Conservation (phyloP, 2,329 filamentous ascomycete species). For the Penicillium frequentans region DNA sequence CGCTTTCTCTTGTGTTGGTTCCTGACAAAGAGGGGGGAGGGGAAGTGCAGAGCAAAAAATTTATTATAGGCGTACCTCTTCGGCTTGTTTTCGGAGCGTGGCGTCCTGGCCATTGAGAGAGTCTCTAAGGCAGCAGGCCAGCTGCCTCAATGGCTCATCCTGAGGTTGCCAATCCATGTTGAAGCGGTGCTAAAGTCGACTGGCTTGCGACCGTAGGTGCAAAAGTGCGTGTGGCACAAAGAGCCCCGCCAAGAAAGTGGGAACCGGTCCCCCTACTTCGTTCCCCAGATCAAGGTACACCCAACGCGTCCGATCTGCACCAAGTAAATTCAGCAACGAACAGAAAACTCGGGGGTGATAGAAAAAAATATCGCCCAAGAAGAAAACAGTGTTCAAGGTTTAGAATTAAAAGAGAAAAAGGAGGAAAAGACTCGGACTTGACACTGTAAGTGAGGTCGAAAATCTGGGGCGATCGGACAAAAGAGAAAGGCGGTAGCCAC, state of each 20-base stretch:
- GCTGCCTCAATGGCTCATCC: conserved; percentile 82
- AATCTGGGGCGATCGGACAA: neutral
- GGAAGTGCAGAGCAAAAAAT: conserved; percentile 8
- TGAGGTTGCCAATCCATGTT: conserved; percentile 91
- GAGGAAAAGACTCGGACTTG: neutral
- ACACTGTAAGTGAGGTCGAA: neutral
- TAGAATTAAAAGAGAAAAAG: neutral
- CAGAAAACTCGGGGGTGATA: neutral
- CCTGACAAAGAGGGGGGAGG: neutral
- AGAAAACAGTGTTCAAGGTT: neutral
- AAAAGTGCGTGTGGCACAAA: conserved; percentile 27
- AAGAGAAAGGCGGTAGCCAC: neutral
- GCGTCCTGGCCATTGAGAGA: conserved; percentile 84
- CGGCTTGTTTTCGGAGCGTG: conserved; percentile 81
- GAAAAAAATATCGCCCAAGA: neutral
- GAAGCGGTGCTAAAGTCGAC: conserved; percentile 15
- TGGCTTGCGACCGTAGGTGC: conserved; percentile 21
- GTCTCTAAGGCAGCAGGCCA: conserved; percentile 85
- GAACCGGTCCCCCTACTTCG: conserved; percentile 19
- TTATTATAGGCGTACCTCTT: conserved; percentile 58
- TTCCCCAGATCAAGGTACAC: neutral
- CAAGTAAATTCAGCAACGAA: neutral
- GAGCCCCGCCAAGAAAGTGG: conserved; percentile 29
- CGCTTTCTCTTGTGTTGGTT: neutral
- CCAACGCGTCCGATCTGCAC: neutral